These are phyloP conservation scores for Theobroma grandiflorum DNA, from an alignment of 441 rosid genomes.

Conservation along the genomic window DNA sequence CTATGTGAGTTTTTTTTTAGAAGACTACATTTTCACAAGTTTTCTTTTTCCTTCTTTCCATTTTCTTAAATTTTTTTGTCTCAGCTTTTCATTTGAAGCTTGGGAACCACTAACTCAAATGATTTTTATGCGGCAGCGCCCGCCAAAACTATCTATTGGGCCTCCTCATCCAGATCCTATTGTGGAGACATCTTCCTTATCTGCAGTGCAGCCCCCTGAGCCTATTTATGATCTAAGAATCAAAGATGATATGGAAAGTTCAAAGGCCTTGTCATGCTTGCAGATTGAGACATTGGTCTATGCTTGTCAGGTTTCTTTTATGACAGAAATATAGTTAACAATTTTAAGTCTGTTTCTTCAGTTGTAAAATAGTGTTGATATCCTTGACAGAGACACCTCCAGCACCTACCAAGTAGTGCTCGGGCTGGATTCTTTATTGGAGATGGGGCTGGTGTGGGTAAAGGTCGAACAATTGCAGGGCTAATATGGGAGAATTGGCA, in stretches of 20 bases:
- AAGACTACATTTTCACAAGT: conserved; percentile 14
- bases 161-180: conserved; percentile 98
- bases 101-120: conserved; percentile 17
- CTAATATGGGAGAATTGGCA: conserved; percentile 98
- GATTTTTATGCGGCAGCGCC: conserved; percentile 63
- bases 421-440: conserved; percentile 99
- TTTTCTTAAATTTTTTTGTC: background rate
- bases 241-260: conserved; percentile 76
- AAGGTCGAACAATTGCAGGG: conserved; percentile 98
- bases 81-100: conserved; percentile 32
- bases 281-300: conserved; percentile 99
- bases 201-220: conserved; percentile 98
- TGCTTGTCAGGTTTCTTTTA: conserved; percentile 86
- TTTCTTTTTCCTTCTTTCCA: conserved; percentile 5
- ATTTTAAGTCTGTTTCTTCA: conserved; percentile 26
- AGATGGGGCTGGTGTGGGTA: conserved; percentile 99
- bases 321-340: conserved; percentile 32
- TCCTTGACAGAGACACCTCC: conserved; percentile 84
- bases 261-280: conserved; percentile 90
- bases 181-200: conserved; percentile 95
- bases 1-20: conserved; percentile 69
- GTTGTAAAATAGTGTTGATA: conserved; percentile 40
- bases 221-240: conserved; percentile 84
- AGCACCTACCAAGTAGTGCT: conserved; percentile 81
- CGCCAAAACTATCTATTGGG: conserved; percentile 90